Conservation (phyloP, 768 basidiomycete species). For the Termitomyces sp. region DNA sequence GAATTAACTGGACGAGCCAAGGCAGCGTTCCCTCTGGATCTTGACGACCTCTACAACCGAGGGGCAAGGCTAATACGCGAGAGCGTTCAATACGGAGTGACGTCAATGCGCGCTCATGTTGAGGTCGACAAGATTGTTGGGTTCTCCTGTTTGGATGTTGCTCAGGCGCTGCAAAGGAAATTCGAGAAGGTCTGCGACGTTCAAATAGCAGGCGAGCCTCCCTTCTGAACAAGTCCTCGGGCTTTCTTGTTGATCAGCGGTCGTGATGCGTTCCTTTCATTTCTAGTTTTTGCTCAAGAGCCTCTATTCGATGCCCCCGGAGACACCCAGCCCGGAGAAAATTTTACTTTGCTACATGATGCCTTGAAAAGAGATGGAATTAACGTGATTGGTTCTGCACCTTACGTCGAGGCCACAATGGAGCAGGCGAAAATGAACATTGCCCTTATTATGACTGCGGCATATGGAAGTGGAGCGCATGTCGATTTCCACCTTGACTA, state of each 20-base stretch:
- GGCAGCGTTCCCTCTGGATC: constrained; percentile 34
- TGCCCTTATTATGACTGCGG: constrained; percentile 42
- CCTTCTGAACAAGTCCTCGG: constrained; percentile 6
- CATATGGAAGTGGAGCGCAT: constrained; percentile 31
- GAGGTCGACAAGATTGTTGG: constrained; percentile 55
- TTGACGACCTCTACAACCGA: constrained; percentile 42
- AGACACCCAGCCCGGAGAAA: constrained; percentile 32
- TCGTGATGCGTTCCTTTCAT: not conserved
- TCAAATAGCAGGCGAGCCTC: constrained; percentile 46
- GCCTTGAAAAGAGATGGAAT: constrained; percentile 37
- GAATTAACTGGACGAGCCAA: constrained; percentile 46
- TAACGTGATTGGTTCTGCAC: constrained; percentile 55
- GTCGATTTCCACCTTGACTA: constrained; percentile 68
- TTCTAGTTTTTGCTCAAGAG: constrained; percentile 57
- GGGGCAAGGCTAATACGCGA: constrained; percentile 49
- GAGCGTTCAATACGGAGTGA: constrained; percentile 58
- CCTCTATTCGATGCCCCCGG: constrained; percentile 37
- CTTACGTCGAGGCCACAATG: constrained; percentile 51
- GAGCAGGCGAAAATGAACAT: constrained; percentile 49
- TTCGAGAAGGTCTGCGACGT: constrained; percentile 44
- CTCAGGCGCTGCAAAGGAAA: constrained; percentile 38
- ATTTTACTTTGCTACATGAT: constrained; percentile 37
- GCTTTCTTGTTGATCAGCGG: constrained; percentile 8
- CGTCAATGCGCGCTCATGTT: constrained; percentile 62
- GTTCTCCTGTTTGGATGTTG: constrained; percentile 48